A percentile compares a stretch with the other conserved stretches of the same genome.
phyloP scores from a whole-genome alignment of 2,329 filamentous ascomycete species.

The Elsinoe australis region DNA sequence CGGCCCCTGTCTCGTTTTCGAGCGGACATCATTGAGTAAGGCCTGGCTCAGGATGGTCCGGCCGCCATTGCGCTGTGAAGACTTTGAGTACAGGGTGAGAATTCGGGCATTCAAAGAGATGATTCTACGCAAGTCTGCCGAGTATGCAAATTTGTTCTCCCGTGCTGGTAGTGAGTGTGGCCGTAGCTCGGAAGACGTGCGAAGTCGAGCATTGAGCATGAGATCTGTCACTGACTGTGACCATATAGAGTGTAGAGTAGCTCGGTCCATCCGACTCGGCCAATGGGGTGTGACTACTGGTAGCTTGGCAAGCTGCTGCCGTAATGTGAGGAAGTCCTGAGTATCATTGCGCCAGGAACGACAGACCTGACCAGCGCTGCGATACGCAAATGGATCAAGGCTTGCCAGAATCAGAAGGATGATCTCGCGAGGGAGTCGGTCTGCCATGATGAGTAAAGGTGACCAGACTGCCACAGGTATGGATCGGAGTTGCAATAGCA shows the following conservation, averaged over 20 bases:
- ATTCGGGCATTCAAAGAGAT: conserved; percentile 3
- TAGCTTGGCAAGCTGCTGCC: not conserved
- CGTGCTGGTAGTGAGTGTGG: not conserved
- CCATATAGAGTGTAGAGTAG: not conserved
- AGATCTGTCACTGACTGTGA: not conserved
- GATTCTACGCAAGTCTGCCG: not conserved
- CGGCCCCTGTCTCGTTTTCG: conserved; percentile 22
- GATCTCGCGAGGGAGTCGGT: not conserved
- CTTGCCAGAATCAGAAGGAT: not conserved
- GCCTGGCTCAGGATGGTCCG: not conserved
- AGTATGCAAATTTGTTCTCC: conserved; percentile 3
- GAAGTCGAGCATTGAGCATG: conserved; percentile 7
- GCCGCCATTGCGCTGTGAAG: too few species aligned
- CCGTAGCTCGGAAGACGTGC: not conserved
- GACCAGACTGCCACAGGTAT: too few species aligned
- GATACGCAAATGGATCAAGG: conserved; percentile 3
- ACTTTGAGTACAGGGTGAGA: not conserved
- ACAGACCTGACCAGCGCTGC: not conserved
- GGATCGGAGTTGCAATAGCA: too few species aligned
- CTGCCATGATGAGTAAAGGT: not conserved
- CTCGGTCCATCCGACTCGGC: not conserved
- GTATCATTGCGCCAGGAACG: not conserved
- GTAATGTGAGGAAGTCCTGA: not conserved
- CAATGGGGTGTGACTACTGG: not conserved
- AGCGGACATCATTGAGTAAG: conserved; percentile 24